Evolutionary conservation across 192 early-diverging fungal species (phyloP), one percentile per base, ranked within the genome.

Genomic region (Geranomyces variabilis): DNA sequence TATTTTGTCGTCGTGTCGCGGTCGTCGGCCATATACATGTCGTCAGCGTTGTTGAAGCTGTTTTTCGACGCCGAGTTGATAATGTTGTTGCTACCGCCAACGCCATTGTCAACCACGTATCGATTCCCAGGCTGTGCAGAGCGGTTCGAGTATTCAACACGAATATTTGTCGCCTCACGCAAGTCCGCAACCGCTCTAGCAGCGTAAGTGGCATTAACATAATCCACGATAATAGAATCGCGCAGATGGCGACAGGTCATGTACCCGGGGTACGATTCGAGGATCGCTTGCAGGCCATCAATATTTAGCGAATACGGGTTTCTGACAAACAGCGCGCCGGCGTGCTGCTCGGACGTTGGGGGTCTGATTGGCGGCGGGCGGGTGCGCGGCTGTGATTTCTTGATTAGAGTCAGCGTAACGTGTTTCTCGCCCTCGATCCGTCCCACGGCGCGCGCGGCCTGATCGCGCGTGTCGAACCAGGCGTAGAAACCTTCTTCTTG

Each of bases 401-500:
- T 56, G 73, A 70, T 56, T 26, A 70, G 21, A 1, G 47, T 74
- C 29, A 68, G 15, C 30, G 67, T 61, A 21, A 74, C 28, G 44
- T 74, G 51, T 30, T 58, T 55, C 53, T 74, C 73, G 9, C 30
- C 55, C 30, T 67, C 73, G 30, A 74, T 58, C 31, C 28, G 56
- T 13, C 65, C 60, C 13, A 61, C 51, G 5, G 73, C 73, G 19
- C 14, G 13, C 8, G 57, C 48, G 19, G 66, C 53, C 13, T 47
- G 65, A 10, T 74, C 67, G 44, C 67, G 73, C 9, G 73, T 49
- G 15, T n/a, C 19, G 12, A 74, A 74, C 73, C 73, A 74, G 29
- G 63, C 57, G 48, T 74, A 74, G 49, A 53, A 70, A 12, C 73
- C 73, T 33, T 74, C 73, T 34, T 74, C 73, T 22, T 62, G 51